Evolutionary conservation across 352 stramenopile genomes (phyloP), one percentile per base, ranked within the genome.

Genomic region (Phytophthora aleatoria): DNA sequence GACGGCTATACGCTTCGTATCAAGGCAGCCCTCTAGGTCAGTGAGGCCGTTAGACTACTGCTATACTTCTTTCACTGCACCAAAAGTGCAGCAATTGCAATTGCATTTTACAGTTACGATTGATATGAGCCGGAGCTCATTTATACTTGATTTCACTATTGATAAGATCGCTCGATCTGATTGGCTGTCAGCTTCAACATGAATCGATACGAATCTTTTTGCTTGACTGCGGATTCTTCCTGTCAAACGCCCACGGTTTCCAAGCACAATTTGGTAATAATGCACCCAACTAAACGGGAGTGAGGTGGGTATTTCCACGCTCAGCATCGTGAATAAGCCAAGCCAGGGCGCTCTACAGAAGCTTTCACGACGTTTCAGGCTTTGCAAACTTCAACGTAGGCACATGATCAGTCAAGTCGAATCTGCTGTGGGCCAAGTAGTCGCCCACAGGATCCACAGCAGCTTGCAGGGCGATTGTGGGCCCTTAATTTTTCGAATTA

Each of bases 401-500:
- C 39, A 45, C n/a, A 11, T 26, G 15, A 27, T 45, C 39, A 11
- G n/a, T 45, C 39, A 45, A 43, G 13, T 43, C 15, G 38, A 43
- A 20, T 43, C 38, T 20, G 38, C 5, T 43, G n/a, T 20, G 42
- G 1, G 11, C 15, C 11, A 13, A 48, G 35, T 11, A 61, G 39
- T 67, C 43, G 43, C 43, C 5, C 27, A n/a, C 28, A 45, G 16
- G 53, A 57, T 45, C 36, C n/a, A 10, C 7, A 24, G 20, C 42
- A 30, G 20, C 5, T 45, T 47, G 44, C 13, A 11, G 16, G 16
- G 39, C 47, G 47, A 35, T 41, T 60, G 42, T 55, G 39, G 56
- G 43, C 63, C 63, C 50, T 71, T 67, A 35, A 13, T 63, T 71
- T 71, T 57, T 71, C 41, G 63, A 71, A 71, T 48, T 49, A 48